Evolutionary conservation across 2,329 filamentous ascomycete genomes (phyloP), one percentile per base, ranked within the genome.

Genomic region (Sclerotinia spermophila): DNA sequence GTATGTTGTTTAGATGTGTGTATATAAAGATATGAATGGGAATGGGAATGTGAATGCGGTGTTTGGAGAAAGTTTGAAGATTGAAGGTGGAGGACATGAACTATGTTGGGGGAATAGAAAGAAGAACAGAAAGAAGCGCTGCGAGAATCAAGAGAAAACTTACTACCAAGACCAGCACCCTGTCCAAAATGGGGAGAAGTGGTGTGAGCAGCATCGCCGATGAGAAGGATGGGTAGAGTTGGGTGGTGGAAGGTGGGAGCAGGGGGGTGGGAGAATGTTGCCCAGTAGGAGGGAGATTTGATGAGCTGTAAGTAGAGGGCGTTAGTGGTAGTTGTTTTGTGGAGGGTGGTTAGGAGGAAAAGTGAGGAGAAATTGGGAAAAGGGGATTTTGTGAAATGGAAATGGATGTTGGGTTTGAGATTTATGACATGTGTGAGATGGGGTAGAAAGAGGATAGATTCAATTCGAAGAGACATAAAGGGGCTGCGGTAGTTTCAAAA

Each of bases 41-140:
- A 6, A 42, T 45, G 13, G 1, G 19, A 35, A 0, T 1, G 5
- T 13, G 1, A 10, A 8, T 35, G 6, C 7, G 21, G 24, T 5
- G 24, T 17, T 53, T 53, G 15, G 13, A 24, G 48, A 7, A 4
- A 5, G 13, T 8, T 30, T 30, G 2, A 53, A 5, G 13, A 17
- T 30, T 30, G 2, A 53, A 4, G 2, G 17, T 17, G 1, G 5
- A 53, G n/a, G n/a, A 53, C 17, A 8, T 3, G n/a, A n/a, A 27
- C 2, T 3, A 3, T 2, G 0, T 17, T 27, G 13, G 48, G 48
- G 5, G n/a, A 0, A 6, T 7, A 4, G 1, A 27, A 27, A 0
- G 5, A 27, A 27, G 13, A 53, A 8, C 1, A 24, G 5, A 15
- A 53, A n/a, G n/a, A n/a, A n/a, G n/a, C n/a, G n/a, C 48, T 27